These are phyloP conservation scores for Nematodospora valgi DNA, from an alignment of 805 yeast genomes.

Conservation along the genomic window DNA sequence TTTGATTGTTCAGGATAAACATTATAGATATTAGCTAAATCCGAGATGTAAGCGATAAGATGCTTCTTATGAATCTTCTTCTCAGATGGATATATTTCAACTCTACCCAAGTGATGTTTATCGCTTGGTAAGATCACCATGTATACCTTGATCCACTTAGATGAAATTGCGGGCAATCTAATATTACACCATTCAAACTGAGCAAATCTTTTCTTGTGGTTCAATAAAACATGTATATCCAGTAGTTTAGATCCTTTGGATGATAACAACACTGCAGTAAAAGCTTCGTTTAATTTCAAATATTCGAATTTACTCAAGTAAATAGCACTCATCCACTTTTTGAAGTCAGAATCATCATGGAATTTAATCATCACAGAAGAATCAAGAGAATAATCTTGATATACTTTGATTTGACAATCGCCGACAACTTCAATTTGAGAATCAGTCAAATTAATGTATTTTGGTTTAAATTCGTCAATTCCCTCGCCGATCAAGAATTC, in stretches of 20 bases:
- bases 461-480: constrained; percentile 42
- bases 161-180: constrained; percentile 54
- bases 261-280: constrained; percentile 61
- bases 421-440: constrained; percentile 16
- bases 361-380: constrained; percentile 24
- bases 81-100: constrained; percentile 51
- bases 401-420: constrained; percentile 19
- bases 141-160: constrained; percentile 57
- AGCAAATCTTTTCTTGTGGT: constrained; percentile 44
- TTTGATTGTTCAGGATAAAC: constrained; percentile 57
- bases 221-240: constrained; percentile 57
- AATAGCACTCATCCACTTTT: constrained; percentile 46
- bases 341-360: constrained; percentile 17
- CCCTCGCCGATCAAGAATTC: constrained; percentile 12
- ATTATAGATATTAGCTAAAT: constrained; percentile 46
- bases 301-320: constrained; percentile 56
- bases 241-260: constrained; percentile 53
- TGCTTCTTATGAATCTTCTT: constrained; percentile 45
- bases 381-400: constrained; percentile 26
- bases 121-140: constrained; percentile 48
- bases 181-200: constrained; percentile 62
- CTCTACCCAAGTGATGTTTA: constrained; percentile 45
- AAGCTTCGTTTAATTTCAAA: constrained; percentile 55
- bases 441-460: constrained; percentile 53
- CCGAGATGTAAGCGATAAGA: constrained; percentile 47